Conservation (phyloP, 208 protist genomes). For the Tritrichomonas foetus region DNA sequence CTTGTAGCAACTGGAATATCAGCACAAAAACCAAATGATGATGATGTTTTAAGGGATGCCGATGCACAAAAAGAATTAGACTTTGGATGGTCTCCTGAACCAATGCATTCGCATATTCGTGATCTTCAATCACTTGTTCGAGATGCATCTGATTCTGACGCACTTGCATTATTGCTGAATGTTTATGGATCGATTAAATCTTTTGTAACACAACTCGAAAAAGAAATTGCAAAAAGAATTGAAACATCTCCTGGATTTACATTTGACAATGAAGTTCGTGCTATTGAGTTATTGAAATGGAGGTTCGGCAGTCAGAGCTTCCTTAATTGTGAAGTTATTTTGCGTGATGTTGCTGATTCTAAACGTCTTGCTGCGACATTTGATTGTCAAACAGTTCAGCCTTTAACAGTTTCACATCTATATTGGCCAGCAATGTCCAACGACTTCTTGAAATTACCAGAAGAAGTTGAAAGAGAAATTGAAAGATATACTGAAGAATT, state of each 20-base stretch:
- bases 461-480: background rate
- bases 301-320: slow-evolving; percentile 12
- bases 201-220: background rate
- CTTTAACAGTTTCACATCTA: background rate
- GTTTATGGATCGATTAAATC: background rate
- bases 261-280: slow-evolving; percentile 25
- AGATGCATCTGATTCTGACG: slow-evolving; percentile 15
- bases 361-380: background rate
- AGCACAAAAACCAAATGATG: slow-evolving; percentile 31
- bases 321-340: slow-evolving; percentile 14
- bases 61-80: slow-evolving; percentile 9
- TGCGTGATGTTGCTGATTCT: slow-evolving; percentile 26
- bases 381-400: background rate
- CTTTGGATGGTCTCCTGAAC: background rate
- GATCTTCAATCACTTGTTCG: background rate
- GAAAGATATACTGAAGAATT: background rate
- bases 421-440: background rate
- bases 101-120: background rate
- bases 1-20: background rate
- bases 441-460: background rate
- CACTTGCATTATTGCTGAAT: background rate
- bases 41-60: slow-evolving; percentile 6
- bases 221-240: background rate
- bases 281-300: background rate
- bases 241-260: background rate